phyloP scores from a whole-genome alignment of 805 yeast species.

The Barnettozyma pratensis region DNA sequence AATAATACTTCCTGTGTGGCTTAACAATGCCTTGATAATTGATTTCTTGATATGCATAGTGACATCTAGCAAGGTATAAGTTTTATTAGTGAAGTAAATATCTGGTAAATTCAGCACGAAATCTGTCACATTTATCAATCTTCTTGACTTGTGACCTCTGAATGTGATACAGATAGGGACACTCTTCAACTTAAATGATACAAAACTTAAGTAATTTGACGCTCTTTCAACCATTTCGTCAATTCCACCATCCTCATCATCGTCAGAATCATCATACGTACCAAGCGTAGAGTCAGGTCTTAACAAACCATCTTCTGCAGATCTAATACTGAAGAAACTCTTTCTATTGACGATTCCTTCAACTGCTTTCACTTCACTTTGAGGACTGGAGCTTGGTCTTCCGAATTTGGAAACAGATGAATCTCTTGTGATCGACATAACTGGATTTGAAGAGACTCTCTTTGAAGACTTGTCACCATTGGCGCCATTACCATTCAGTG shows the following conservation, averaged over 20 bases:
- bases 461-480: not conserved
- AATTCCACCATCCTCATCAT: constrained; percentile 30
- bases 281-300: not conserved
- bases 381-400: constrained; percentile 1
- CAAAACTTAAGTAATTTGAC: constrained; percentile 63
- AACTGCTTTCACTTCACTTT: not conserved
- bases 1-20: constrained; percentile 70
- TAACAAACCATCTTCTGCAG: constrained; percentile 9
- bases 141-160: constrained; percentile 64
- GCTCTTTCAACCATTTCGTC: constrained; percentile 74
- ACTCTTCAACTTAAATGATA: constrained; percentile 46
- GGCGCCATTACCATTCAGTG: too few species aligned
- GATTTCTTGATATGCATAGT: constrained; percentile 57
- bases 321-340: constrained; percentile 8
- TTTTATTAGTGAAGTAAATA: constrained; percentile 50
- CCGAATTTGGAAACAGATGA: not conserved
- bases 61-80: constrained; percentile 72
- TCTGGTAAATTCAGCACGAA: constrained; percentile 63
- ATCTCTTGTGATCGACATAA: not conserved
- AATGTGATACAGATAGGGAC: constrained; percentile 64
- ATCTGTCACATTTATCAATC: constrained; percentile 72
- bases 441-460: not conserved
- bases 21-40: constrained; percentile 49
- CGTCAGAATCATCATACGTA: constrained; percentile 1
- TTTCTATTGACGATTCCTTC: constrained; percentile 1